phyloP scores from a whole-genome alignment of 345 rosid species.

The Bruguiera gymnorhiza region DNA sequence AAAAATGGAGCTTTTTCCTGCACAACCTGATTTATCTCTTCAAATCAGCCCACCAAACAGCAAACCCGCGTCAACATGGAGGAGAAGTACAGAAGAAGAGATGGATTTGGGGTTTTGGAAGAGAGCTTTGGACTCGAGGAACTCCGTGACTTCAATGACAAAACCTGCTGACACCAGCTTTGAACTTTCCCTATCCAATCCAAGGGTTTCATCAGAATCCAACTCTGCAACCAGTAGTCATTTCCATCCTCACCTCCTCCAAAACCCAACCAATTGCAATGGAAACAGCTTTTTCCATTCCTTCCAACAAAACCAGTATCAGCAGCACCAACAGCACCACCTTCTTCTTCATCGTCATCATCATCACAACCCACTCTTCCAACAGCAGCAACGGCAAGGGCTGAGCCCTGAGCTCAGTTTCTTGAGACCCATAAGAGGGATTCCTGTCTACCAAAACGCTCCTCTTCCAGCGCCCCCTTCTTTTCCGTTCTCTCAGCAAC shows the following conservation, averaged over 20 bases:
- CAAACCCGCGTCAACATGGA: conserved; percentile 64
- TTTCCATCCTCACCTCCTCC: conserved; percentile 32
- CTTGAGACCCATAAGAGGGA: conserved; percentile 85
- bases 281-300: conserved; percentile 32
- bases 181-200: conserved; percentile 68
- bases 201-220: conserved; percentile 40
- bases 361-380: conserved; percentile 26
- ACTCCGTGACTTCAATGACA: conserved; percentile 50
- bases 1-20: conserved; percentile 73
- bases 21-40: conserved; percentile 73
- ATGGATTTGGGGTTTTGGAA: conserved; percentile 56
- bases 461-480: conserved; percentile 24
- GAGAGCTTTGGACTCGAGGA: conserved; percentile 52
- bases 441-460: conserved; percentile 69
- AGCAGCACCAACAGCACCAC: conserved; percentile 31
- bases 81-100: conserved; percentile 46
- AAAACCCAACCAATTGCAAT: conserved; percentile 28
- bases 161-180: conserved; percentile 35
- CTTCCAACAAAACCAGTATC: conserved; percentile 36
- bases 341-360: conserved; percentile 16
- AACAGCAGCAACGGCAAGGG: conserved; percentile 31
- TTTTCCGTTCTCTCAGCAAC: conserved; percentile 42
- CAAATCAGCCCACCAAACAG: conserved; percentile 71
- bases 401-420: conserved; percentile 61
- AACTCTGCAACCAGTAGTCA: conserved; percentile 16